Conservation (phyloP, 2,329 filamentous ascomycete genomes). For the Neodidymelliopsis sp. region DNA sequence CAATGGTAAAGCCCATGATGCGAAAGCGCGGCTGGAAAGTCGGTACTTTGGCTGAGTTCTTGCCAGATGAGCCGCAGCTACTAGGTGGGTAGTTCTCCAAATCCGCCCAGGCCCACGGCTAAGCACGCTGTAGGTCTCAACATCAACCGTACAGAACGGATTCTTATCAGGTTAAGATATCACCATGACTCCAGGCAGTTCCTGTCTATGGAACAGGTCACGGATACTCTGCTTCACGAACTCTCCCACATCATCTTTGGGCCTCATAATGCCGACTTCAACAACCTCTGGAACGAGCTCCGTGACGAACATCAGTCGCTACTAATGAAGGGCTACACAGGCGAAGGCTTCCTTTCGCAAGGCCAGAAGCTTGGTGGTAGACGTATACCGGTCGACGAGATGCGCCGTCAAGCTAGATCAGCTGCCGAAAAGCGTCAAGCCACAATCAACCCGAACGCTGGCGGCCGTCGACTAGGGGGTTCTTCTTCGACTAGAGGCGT, state of each 20-base stretch:
- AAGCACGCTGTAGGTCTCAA: slow-evolving; percentile 67
- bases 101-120: slow-evolving; percentile 10
- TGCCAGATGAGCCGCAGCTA: slow-evolving; percentile 75
- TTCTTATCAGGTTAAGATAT: slow-evolving; percentile 83
- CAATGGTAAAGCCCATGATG: slow-evolving; percentile 95
- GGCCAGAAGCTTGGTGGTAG: slow-evolving; percentile 74
- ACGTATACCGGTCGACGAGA: slow-evolving; percentile 70
- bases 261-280: slow-evolving; percentile 82
- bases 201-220: slow-evolving; percentile 77
- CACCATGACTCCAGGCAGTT: slow-evolving; percentile 78
- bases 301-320: slow-evolving; percentile 84
- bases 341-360: slow-evolving; percentile 82
- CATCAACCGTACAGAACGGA: slow-evolving; percentile 76
- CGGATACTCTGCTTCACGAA: slow-evolving; percentile 94
- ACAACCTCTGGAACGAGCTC: slow-evolving; percentile 87
- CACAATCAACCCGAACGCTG: slow-evolving; percentile 68
- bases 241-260: slow-evolving; percentile 87
- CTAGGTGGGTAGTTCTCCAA: slow-evolving; percentile 61
- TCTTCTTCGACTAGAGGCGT: slow-evolving; percentile 62
- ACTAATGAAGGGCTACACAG: slow-evolving; percentile 82
- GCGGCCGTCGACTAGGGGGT: slow-evolving; percentile 78
- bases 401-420: slow-evolving; percentile 74
- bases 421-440: slow-evolving; percentile 75
- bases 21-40: slow-evolving; percentile 83
- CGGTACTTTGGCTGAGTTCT: slow-evolving; percentile 81